These are phyloP conservation scores for Fagopyrum esculentum DNA, from an alignment of 148 eudicot genomes.

Conservation along the genomic window DNA sequence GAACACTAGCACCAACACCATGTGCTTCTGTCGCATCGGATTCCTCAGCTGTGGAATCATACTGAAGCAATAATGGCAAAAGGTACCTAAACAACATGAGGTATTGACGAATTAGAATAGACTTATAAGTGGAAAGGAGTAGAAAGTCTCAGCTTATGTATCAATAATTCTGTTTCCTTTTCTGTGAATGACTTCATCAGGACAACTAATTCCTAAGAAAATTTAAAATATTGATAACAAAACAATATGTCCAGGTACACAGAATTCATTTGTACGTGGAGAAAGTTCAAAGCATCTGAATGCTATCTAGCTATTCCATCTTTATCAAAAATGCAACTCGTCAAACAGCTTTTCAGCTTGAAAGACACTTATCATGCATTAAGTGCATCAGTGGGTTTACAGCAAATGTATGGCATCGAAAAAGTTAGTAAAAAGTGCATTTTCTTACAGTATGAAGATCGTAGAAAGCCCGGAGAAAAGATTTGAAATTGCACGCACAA, in stretches of 20 bases:
- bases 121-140: background rate
- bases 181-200: background rate
- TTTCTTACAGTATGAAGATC: background rate
- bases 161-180: background rate
- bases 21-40: constrained; percentile 70
- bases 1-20: constrained; percentile 95
- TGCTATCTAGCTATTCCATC: background rate
- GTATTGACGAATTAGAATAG: background rate
- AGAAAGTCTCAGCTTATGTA: background rate
- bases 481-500: background rate
- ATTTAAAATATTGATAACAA: background rate
- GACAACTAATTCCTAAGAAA: background rate
- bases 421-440: background rate
- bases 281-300: background rate
- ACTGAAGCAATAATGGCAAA: constrained; percentile 85
- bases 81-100: constrained; percentile 54
- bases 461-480: background rate
- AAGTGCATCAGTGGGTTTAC: background rate
- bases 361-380: background rate
- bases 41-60: constrained; percentile 94
- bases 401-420: background rate
- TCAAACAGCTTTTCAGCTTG: background rate
- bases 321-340: background rate
- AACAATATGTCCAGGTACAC: background rate
- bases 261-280: background rate